Percentiles rank a stretch among this genome's conserved stretches.
These are phyloP conservation scores for Spergularia marina DNA, from an alignment of 148 eudicot species.

Conservation along the genomic window DNA sequence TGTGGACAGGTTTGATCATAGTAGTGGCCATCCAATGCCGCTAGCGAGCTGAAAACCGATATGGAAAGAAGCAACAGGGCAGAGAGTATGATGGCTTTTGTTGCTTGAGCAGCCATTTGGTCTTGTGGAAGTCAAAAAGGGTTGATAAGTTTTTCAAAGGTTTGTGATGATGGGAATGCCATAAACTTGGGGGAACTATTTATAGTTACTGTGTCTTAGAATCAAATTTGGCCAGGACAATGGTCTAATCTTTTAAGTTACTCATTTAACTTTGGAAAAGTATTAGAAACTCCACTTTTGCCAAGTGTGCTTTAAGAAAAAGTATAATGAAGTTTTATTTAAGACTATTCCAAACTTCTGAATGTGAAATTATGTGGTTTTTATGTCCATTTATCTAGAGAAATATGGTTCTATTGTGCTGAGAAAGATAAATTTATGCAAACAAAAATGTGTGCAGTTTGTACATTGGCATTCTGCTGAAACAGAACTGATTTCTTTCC, in stretches of 20 bases:
- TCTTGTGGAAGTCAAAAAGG: neutral
- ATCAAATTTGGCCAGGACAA: neutral
- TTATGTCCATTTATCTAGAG: slow-evolving; percentile 5
- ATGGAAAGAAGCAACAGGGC: slow-evolving; percentile 18
- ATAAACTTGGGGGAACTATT: slow-evolving; percentile 17
- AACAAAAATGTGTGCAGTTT: too few relatives aligned
- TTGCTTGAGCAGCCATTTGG: slow-evolving; percentile 18
- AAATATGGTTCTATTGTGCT: neutral
- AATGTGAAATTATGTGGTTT: neutral
- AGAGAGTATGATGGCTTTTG: slow-evolving; percentile 10
- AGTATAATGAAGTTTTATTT: slow-evolving; percentile 9
- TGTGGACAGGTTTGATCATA: slow-evolving; percentile 60
- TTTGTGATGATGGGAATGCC: slow-evolving; percentile 18
- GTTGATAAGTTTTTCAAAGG: neutral
- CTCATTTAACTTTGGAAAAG: slow-evolving; percentile 24
- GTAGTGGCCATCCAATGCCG: slow-evolving; percentile 43
- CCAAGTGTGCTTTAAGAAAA: slow-evolving; percentile 37
- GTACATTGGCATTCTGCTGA: too few relatives aligned
- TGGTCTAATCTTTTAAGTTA: slow-evolving; percentile 30
- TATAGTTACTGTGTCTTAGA: slow-evolving; percentile 18
- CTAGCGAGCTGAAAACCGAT: slow-evolving; percentile 17
- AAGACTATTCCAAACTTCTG: slow-evolving; percentile 9
- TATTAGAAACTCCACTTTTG: slow-evolving; percentile 10
- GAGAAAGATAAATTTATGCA: too few relatives aligned
- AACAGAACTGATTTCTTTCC: too few relatives aligned